A percentile compares a stretch with the other conserved stretches of the same genome.
Conservation (phyloP, 106 monocot species). For the Allium sativum region DNA sequence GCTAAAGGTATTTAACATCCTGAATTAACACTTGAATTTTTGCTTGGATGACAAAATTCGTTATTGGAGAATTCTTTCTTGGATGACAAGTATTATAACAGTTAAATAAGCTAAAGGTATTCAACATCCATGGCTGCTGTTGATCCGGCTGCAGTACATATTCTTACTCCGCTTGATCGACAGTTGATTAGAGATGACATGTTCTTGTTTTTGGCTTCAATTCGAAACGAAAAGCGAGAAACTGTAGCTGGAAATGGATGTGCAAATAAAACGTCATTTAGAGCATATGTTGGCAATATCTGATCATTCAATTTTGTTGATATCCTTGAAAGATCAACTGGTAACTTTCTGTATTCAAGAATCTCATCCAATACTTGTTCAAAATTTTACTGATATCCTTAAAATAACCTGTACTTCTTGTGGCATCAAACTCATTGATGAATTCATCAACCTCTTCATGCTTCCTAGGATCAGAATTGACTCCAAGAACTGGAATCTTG, state of each 20-base stretch:
- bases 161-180: constrained; percentile 79
- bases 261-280: constrained; percentile 75
- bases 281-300: constrained; percentile 35
- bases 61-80: no score
- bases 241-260: constrained; percentile 89
- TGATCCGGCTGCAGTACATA: constrained; percentile 83
- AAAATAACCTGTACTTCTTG: constrained; percentile 90
- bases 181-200: constrained; percentile 39
- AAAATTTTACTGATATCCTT: no score
- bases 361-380: constrained; percentile 69
- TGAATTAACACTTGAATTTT: no score
- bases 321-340: constrained; percentile 67
- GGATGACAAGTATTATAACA: no score
- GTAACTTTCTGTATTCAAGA: constrained; percentile 33
- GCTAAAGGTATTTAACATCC: no score
- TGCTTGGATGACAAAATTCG: no score
- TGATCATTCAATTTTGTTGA: constrained; percentile 46
- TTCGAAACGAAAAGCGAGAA: constrained; percentile 89
- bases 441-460: constrained; percentile 63
- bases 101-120: no score
- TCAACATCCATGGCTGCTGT: constrained; percentile 99
- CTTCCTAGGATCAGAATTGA: constrained; percentile 90
- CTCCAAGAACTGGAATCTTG: constrained; percentile 68
- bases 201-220: constrained; percentile 3
- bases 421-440: constrained; percentile 75